phyloP scores from a whole-genome alignment of 331 rosid species.

The Acacia pycnantha region DNA sequence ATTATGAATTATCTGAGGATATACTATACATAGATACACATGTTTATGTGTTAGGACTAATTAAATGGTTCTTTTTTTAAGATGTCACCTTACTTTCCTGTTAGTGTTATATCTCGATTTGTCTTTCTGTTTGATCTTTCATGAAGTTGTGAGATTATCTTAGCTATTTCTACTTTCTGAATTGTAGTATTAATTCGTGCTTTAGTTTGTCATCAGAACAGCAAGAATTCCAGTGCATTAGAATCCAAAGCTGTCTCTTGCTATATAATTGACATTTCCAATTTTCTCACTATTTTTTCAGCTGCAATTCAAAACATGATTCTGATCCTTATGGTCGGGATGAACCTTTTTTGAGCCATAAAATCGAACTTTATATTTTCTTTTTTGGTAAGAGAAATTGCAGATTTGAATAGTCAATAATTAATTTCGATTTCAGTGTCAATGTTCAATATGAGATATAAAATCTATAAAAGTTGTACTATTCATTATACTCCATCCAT shows the following conservation, averaged over 20 bases:
- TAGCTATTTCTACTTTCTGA: not conserved
- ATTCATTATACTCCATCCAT: too few species aligned
- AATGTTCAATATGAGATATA: too few species aligned
- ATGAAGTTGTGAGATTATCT: not conserved
- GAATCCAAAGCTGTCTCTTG: not conserved
- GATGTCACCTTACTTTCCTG: constrained; percentile 25
- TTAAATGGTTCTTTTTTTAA: constrained; percentile 33
- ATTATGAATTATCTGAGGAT: constrained; percentile 12
- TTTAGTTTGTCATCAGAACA: not conserved
- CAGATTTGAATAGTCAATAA: too few species aligned
- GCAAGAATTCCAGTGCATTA: not conserved
- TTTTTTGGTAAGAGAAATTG: too few species aligned
- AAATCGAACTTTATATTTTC: not conserved
- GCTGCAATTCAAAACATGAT: not conserved
- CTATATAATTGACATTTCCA: not conserved
- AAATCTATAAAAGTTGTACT: not conserved
- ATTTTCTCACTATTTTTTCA: not conserved
- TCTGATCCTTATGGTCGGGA: not conserved
- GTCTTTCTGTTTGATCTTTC: constrained; percentile 19
- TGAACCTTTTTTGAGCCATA: not conserved
- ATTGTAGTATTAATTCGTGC: not conserved
- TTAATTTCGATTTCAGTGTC: not conserved
- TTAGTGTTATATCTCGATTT: not conserved
- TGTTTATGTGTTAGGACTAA: not conserved
- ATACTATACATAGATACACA: not conserved